phyloP scores from a whole-genome alignment of 352 stramenopile species.

The Phytophthora cactorum region DNA sequence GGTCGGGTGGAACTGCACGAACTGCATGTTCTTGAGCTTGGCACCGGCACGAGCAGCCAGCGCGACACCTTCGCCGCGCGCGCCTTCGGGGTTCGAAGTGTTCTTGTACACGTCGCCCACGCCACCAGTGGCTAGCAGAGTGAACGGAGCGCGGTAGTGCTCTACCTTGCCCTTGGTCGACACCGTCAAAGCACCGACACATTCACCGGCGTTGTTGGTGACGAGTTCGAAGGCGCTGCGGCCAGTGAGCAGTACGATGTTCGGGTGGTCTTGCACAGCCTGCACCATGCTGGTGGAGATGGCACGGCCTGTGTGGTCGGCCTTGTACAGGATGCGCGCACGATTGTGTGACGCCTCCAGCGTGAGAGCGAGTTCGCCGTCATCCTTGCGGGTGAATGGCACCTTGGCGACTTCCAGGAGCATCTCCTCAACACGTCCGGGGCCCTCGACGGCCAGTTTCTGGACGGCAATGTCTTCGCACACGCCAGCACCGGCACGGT shows the following conservation, averaged over 20 bases:
- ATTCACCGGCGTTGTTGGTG: conserved; percentile 61
- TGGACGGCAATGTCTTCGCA: conserved; percentile 92
- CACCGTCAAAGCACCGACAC: conserved; percentile 80
- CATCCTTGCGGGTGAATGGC: conserved; percentile 86
- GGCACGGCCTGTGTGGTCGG: conserved; percentile 92
- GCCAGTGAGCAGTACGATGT: conserved; percentile 80
- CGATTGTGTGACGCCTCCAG: conserved; percentile 94
- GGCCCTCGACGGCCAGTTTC: conserved; percentile 93
- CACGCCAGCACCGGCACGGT: conserved; percentile 89
- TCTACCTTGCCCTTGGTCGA: conserved; percentile 58
- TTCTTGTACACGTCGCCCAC: conserved; percentile 95
- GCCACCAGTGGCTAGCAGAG: conserved; percentile 93
- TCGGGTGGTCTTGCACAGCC: conserved; percentile 84
- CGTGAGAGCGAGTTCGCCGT: conserved; percentile 76
- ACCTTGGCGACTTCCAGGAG: conserved; percentile 89
- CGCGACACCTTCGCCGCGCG: conserved; percentile 73
- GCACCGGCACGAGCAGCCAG: conserved; percentile 82
- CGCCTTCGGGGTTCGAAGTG: conserved; percentile 92
- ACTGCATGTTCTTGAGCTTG: conserved; percentile 93
- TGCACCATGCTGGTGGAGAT: conserved; percentile 93
- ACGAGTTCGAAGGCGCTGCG: conserved; percentile 82
- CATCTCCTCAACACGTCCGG: conserved; percentile 89
- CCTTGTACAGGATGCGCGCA: conserved; percentile 94
- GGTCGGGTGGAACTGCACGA: conserved; percentile 97
- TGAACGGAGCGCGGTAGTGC: conserved; percentile 80